Evolutionary conservation across 192 early-diverging fungal genomes (phyloP), one percentile per base, ranked within the genome.

Genomic region (Linnemannia zychae): DNA sequence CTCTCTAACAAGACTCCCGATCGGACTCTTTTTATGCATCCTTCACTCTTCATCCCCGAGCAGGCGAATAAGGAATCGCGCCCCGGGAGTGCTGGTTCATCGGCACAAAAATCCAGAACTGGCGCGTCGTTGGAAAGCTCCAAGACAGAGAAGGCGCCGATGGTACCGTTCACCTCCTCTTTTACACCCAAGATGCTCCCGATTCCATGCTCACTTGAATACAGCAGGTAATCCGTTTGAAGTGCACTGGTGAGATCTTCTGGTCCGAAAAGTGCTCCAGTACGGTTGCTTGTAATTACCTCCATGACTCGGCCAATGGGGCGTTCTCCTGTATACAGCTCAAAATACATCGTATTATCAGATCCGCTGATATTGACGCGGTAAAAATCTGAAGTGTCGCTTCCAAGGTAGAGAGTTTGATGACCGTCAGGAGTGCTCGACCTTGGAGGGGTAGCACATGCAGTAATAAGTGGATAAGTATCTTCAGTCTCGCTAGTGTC

Each of bases 401-500:
- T 85, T 52, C 83, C 83, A 34, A 85, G 60, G 46, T 85, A 85
- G 0, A 85, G 69, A 31, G 83, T 79, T 33, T 85, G 83, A 24
- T 78, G 69, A 34, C 73, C 76, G 4, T 34, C 24, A 5, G 48
- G 33, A 4, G 52, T 36, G 5, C 48, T 70, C 20, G 83, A 85
- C 1, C n/a, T 69, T 36, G 78, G 83, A 22, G 78, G 77, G 15
- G 78, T 79, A 0, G 73, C 68, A 47, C 83, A 85, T 12, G 83
- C 77, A 31, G 83, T 79, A 28, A 85, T 85, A 11, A 85, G 68
- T 0, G 83, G 77, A 31, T 57, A 79, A 7, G 28, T 18, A 1
- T 69, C 66, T 15, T n/a, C 40, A 22, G 36, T 0, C 0, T 44
- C 46, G 12, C 9, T 22, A 2, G 12, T 24, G 24, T 44, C 22